Evolutionary conservation across 2,329 filamentous ascomycete species (phyloP), one percentile per base, ranked within the genome.

Genomic region (Fusarium sacchari): DNA sequence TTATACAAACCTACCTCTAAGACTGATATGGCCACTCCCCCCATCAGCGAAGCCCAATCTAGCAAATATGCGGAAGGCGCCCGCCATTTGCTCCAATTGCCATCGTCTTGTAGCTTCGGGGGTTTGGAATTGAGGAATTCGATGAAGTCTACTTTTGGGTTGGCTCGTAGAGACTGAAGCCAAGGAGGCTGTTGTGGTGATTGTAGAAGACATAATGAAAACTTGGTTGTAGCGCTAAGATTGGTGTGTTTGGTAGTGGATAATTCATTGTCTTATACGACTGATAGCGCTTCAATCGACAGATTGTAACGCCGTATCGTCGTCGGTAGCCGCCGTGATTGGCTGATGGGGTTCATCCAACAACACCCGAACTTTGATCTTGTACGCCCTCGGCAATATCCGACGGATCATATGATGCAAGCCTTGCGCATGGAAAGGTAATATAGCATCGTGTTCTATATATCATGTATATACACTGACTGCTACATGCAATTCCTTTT

Each of bases 281-380:
- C 15, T 7, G 24, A 5, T 26, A 47, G 18, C 28, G 20, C 26
- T 11, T 15, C 7, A 57, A 24, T 40, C 12, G n/a, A 57, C 14
- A 10, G 11, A 22, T 18, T 20, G 11, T 10, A 4, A 8, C 22
- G 18, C 24, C 13, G 60, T n/a, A 20, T 43, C 24, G 13, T 55
- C 37, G 10, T 67, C 67, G 67, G 67, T 11, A 70, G 52, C 47
- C 67, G 37, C 67, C 64, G 67, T 47, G 15, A 70, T 67, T 70
- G 67, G 67, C 30, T 39, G 22, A n/a, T 6, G 22, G 3, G n/a
- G 20, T 40, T 13, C 14, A 24, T 15, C 20, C 12, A 64, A 18
- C 64, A 49, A 15, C n/a, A 36, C 47, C 47, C 47, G 10, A 36
- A 3, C 32, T 18, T n/a, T 26, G 12, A 17, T 6, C 6, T 32